These are phyloP conservation scores for Trifolium dubium DNA, from an alignment of 306 rosid species.

Conservation along the genomic window DNA sequence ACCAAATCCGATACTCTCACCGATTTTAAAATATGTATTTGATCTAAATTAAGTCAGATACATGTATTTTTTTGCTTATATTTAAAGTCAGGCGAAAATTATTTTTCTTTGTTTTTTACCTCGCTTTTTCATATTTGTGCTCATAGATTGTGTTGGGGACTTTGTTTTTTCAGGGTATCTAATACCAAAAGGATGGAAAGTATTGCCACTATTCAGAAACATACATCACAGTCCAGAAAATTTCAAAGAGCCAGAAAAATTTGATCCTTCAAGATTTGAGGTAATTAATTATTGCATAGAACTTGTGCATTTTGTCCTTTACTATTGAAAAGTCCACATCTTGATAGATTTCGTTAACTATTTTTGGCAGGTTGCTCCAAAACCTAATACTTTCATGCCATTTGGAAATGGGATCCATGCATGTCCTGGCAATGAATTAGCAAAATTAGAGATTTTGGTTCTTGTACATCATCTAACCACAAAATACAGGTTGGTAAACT, in stretches of 20 bases:
- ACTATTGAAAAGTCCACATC: constrained; percentile 5
- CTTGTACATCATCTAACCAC: constrained; percentile 84
- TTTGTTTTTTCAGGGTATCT: constrained; percentile 62
- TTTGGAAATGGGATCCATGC: constrained; percentile 93
- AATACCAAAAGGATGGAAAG: constrained; percentile 97
- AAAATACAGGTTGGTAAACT: constrained; percentile 69
- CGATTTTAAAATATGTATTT: background rate
- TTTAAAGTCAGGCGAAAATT: too few relatives aligned
- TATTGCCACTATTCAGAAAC: constrained; percentile 89
- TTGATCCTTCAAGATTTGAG: constrained; percentile 95
- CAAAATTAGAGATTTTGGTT: constrained; percentile 86
- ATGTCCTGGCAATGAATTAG: constrained; percentile 95
- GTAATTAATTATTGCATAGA: constrained; percentile 52
- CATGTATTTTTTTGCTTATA: too few relatives aligned
- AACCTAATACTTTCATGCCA: constrained; percentile 87
- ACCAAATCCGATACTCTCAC: background rate
- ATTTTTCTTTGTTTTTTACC: background rate
- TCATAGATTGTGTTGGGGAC: constrained; percentile 26
- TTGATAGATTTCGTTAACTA: constrained; percentile 32
- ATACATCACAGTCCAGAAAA: constrained; percentile 83
- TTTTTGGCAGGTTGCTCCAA: constrained; percentile 67
- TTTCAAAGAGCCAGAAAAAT: constrained; percentile 77
- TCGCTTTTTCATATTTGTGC: background rate
- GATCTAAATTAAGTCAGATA: background rate
- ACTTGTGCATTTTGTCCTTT: constrained; percentile 4